Evolutionary conservation across 116 monocot genomes (phyloP).

Genomic region (Posidonia oceanica): DNA sequence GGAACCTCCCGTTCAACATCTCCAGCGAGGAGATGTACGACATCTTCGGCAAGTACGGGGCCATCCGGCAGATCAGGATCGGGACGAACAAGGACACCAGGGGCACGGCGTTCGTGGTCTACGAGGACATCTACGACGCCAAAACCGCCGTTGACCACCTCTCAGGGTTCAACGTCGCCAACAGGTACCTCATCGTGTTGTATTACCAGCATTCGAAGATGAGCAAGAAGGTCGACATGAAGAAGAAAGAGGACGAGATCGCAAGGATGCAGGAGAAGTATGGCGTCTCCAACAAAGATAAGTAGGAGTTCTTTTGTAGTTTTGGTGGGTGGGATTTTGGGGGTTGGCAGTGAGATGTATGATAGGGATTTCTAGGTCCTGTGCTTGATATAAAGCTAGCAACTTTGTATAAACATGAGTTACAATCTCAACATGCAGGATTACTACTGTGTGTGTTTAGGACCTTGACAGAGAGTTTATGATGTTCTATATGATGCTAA

Average conservation of each 20-base stretch:
- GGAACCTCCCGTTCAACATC: conserved; percentile 99
- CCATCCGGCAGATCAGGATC: conserved; percentile 93
- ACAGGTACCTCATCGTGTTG: conserved; percentile 92
- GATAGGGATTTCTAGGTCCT: background rate
- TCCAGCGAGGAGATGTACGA: conserved; percentile 99
- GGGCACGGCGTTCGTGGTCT: conserved; percentile 97
- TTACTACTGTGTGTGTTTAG: too few species aligned
- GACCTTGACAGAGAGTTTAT: too few species aligned
- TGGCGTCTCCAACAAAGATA: conserved; percentile 71
- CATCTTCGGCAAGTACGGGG: conserved; percentile 99
- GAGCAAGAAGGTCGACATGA: conserved; percentile 79
- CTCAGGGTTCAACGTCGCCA: conserved; percentile 97
- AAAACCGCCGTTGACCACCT: conserved; percentile 99
- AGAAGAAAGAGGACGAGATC: conserved; percentile 98
- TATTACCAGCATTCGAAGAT: conserved; percentile 99
- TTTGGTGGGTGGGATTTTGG: background rate
- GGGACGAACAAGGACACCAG: conserved; percentile 90
- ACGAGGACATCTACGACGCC: conserved; percentile 99
- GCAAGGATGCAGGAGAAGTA: conserved; percentile 91
- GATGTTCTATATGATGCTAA: background rate
- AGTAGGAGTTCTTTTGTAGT: conserved; percentile 17
- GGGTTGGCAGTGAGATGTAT: background rate
- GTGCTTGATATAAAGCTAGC: background rate
- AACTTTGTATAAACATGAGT: background rate
- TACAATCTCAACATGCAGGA: background rate